A percentile compares a stretch with the other conserved stretches of the same genome.
These are phyloP conservation scores for Castanea crenata DNA, from an alignment of 306 rosid species.

Conservation along the genomic window DNA sequence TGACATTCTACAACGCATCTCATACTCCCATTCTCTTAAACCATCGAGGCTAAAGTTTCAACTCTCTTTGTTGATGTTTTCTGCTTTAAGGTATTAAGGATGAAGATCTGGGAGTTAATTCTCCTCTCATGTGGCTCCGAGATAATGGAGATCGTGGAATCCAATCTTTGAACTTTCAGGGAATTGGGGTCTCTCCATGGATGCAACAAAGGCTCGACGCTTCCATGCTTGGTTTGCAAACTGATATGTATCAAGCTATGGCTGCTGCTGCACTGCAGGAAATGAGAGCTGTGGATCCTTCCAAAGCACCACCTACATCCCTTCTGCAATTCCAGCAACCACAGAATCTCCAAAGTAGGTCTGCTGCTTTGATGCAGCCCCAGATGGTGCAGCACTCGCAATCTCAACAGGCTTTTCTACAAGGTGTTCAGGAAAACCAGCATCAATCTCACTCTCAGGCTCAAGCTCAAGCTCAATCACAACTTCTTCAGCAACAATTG, in stretches of 20 bases:
- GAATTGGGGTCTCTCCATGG: slow-evolving; percentile 84
- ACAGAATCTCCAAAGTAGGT: slow-evolving; percentile 58
- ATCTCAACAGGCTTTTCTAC: slow-evolving; percentile 66
- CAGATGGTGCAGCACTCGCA: slow-evolving; percentile 83
- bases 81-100: slow-evolving; percentile 75
- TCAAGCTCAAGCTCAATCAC: slow-evolving; percentile 49
- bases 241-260: slow-evolving; percentile 88
- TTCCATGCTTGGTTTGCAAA: slow-evolving; percentile 70
- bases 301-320: slow-evolving; percentile 58
- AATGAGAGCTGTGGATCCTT: slow-evolving; percentile 71
- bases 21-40: background rate
- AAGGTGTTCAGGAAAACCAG: slow-evolving; percentile 55
- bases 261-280: slow-evolving; percentile 96
- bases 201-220: slow-evolving; percentile 88
- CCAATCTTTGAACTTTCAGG: slow-evolving; percentile 74
- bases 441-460: slow-evolving; percentile 49
- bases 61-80: slow-evolving; percentile 5
- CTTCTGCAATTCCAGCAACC: slow-evolving; percentile 81
- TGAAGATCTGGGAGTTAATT: slow-evolving; percentile 69
- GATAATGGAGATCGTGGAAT: slow-evolving; percentile 74
- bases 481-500: slow-evolving; percentile 58
- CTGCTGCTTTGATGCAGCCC: slow-evolving; percentile 66
- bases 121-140: slow-evolving; percentile 82
- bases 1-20: background rate
- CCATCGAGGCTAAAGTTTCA: background rate